phyloP scores from a whole-genome alignment of 768 basidiomycete genomes.

The Mycena indigotica region DNA sequence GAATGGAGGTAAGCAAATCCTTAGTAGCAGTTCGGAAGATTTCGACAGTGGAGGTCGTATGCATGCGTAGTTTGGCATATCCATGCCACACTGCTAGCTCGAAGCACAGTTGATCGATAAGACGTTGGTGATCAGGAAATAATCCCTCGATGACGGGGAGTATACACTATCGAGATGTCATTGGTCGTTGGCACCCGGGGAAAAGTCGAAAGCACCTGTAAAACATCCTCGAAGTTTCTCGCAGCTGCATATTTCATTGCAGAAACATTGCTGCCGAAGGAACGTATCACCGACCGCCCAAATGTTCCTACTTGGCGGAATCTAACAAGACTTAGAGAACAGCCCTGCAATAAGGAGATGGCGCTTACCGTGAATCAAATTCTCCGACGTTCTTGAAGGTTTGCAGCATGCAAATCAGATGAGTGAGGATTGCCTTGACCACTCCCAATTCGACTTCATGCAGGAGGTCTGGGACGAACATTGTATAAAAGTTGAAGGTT shows the following conservation, averaged over 20 bases:
- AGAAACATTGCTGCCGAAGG: constrained; percentile 22
- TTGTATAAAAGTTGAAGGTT: constrained; percentile 30
- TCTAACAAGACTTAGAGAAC: constrained; percentile 10
- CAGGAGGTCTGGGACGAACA: constrained; percentile 40
- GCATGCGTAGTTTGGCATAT: constrained; percentile 36
- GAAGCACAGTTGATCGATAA: constrained; percentile 27
- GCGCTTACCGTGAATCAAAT: constrained; percentile 26
- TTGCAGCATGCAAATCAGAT: constrained; percentile 33
- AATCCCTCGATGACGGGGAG: constrained; percentile 36
- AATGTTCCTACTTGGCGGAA: constrained; percentile 28
- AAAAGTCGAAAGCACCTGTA: constrained; percentile 25
- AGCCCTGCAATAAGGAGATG: not conserved
- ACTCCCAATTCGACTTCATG: constrained; percentile 45
- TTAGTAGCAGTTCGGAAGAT: constrained; percentile 20
- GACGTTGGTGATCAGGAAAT: constrained; percentile 28
- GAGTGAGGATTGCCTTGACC: constrained; percentile 42
- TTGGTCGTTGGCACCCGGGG: not conserved
- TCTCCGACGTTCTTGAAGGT: constrained; percentile 23
- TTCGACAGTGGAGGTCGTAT: constrained; percentile 32
- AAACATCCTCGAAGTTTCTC: constrained; percentile 30
- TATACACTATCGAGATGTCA: constrained; percentile 30
- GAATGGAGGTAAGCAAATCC: constrained; percentile 20
- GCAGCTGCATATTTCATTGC: constrained; percentile 27
- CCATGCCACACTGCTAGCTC: constrained; percentile 35
- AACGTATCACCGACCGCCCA: constrained; percentile 22